Evolutionary conservation across 1,284 basidiomycete species (phyloP), one percentile per base, ranked within the genome.

Genomic region (Singerocomus inundabilis): DNA sequence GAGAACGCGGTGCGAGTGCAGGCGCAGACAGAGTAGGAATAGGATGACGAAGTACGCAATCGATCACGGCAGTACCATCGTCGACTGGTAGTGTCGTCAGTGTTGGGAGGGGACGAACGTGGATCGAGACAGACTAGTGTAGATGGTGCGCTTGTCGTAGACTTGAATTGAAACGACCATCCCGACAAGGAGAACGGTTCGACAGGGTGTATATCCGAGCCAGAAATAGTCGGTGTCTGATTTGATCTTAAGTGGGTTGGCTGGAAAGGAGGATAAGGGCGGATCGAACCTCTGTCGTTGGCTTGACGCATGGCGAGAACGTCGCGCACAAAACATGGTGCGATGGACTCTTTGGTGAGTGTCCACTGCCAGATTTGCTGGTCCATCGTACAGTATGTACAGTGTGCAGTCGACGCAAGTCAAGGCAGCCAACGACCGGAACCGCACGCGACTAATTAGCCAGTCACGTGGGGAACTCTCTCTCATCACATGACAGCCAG

Each of bases 121-220:
- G 34, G 48, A n/a, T 1, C n/a, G n/a, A n/a, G 18, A 62, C 73
- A 56, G 47, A 84, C 85, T 57, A 2, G 75, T 72, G 59, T 88
- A 88, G 1, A 82, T 58, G 12, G 79, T 71, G 30, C 77, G 75
- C 56, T 73, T 76, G 52, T 88, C 85, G 51, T 79, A 81, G 0
- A 72, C 64, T 46, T 78, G 74, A 6, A 85, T 66, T 3, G 81
- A 85, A 2, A 88, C 81, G 6, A 88, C 66, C 44, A 87, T 64
- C 3, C 81, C 86, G 11, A 84, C 73, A 3, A 88, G 58, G 25
- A 71, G 68, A 9, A 86, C 80, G 1, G 66, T 79, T 10, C 85
- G 72, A 63, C 85, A 88, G 3, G 87, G 87, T 1, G 84, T 73
- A n/a, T 80, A 69, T 6, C 83, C 83, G 11, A 89, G 68, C 84